phyloP scores from a whole-genome alignment of 2,329 filamentous ascomycete species.

The Cladosporium velox region DNA sequence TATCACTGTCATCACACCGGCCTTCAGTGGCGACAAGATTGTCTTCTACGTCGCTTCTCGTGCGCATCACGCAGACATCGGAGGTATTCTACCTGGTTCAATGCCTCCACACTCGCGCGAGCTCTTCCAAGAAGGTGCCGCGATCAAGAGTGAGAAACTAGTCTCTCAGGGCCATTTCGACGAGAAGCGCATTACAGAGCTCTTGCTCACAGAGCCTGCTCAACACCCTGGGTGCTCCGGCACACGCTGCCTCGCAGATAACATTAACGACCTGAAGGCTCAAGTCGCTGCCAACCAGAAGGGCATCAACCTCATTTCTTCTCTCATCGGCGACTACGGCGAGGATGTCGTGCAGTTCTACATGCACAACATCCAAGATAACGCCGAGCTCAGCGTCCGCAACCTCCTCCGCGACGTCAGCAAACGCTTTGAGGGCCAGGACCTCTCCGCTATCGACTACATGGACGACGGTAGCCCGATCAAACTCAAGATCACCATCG shows the following conservation, averaged over 20 bases:
- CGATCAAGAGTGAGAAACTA: slow-evolving; percentile 63
- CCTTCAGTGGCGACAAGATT: slow-evolving; percentile 73
- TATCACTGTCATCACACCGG: slow-evolving; percentile 78
- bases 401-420: slow-evolving; percentile 72
- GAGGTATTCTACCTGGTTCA: slow-evolving; percentile 76
- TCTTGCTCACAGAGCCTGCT: slow-evolving; percentile 70
- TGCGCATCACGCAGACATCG: slow-evolving; percentile 82
- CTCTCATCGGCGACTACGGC: slow-evolving; percentile 75
- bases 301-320: slow-evolving; percentile 75
- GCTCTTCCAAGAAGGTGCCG: slow-evolving; percentile 58
- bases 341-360: slow-evolving; percentile 78
- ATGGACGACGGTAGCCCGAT: slow-evolving; percentile 88
- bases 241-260: slow-evolving; percentile 77
- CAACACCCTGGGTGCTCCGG: slow-evolving; percentile 75
- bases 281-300: slow-evolving; percentile 86
- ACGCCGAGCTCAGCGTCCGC: slow-evolving; percentile 75
- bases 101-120: slow-evolving; percentile 76
- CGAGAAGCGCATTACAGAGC: slow-evolving; percentile 70
- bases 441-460: slow-evolving; percentile 74
- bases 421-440: slow-evolving; percentile 66
- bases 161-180: slow-evolving; percentile 77
- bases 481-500: slow-evolving; percentile 71
- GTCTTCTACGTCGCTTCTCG: slow-evolving; percentile 80
- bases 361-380: slow-evolving; percentile 80
- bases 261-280: slow-evolving; percentile 82